A percentile compares a stretch with the other conserved stretches of the same genome.
phyloP scores from a whole-genome alignment of 1,139 yeast species.

The Blastobotrys elegans region DNA sequence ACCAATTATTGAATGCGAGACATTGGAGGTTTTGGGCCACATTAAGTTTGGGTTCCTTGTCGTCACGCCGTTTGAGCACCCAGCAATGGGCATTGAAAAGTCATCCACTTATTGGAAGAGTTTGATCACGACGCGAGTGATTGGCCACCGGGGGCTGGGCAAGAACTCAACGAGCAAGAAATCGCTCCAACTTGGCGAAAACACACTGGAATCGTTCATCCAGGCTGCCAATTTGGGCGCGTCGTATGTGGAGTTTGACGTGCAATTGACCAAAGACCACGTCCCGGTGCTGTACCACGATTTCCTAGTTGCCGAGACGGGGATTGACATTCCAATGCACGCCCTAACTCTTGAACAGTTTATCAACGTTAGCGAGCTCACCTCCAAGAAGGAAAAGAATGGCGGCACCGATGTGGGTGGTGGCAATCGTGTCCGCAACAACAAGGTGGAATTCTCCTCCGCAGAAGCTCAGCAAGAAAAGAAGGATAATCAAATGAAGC shows the following conservation, averaged over 20 bases:
- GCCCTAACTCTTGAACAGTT: conserved; percentile 87
- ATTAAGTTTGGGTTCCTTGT: conserved; percentile 70
- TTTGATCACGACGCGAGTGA: conserved; percentile 80
- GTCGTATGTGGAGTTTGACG: conserved; percentile 74
- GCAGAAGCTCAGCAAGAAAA: conserved; percentile 4
- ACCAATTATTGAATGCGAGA: conserved; percentile 72
- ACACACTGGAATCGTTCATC: conserved; percentile 90
- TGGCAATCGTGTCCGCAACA: no score
- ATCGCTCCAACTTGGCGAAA: conserved; percentile 90
- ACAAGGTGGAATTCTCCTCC: conserved; percentile 5
- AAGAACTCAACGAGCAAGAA: conserved; percentile 67
- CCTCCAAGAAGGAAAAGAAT: conserved; percentile 5
- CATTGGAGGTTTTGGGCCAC: conserved; percentile 72
- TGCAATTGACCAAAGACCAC: conserved; percentile 88
- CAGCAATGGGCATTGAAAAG: conserved; percentile 60
- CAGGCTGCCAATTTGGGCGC: conserved; percentile 98
- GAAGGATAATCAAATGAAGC: conserved; percentile 1
- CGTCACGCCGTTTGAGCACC: conserved; percentile 70
- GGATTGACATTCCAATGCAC: conserved; percentile 96
- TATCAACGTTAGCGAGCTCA: conserved; percentile 40
- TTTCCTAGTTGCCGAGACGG: conserved; percentile 91
- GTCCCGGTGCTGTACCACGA: conserved; percentile 95
- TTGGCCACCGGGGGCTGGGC: conserved; percentile 96
- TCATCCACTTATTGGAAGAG: conserved; percentile 92
- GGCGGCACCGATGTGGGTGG: neutral